Evolutionary conservation across 768 basidiomycete species (phyloP).

Genomic region (Pleurotus tuber-regium): DNA sequence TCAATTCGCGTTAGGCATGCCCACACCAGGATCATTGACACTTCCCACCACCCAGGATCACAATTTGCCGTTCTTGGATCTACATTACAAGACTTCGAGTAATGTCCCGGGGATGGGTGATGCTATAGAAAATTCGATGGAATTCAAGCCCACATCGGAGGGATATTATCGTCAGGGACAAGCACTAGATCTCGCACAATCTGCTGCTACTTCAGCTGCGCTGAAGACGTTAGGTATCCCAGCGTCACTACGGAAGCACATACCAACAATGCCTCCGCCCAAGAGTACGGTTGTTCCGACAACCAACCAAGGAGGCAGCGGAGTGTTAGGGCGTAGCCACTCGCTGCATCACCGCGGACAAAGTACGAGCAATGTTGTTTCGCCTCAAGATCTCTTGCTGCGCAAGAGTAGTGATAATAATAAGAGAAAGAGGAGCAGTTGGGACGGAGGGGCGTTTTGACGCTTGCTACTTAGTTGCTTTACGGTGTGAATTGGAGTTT

Average conservation of each 20-base stretch:
- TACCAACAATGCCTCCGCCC: slow-evolving; percentile 22
- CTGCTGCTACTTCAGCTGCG: slow-evolving; percentile 23
- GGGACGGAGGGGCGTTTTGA: slow-evolving; percentile 44
- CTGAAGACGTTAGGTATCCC: slow-evolving; percentile 18
- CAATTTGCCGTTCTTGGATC: slow-evolving; percentile 66
- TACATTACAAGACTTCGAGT: slow-evolving; percentile 58
- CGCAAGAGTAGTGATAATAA: slow-evolving; percentile 37
- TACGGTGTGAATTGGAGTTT: too few species aligned
- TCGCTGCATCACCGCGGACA: slow-evolving; percentile 39
- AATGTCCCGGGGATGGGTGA: slow-evolving; percentile 8
- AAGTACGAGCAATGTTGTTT: slow-evolving; percentile 39
- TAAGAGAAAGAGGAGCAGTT: slow-evolving; percentile 57
- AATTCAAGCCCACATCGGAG: slow-evolving; percentile 11
- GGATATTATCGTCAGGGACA: slow-evolving; percentile 37
- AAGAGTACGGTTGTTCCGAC: slow-evolving; percentile 32
- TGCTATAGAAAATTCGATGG: slow-evolving; percentile 15
- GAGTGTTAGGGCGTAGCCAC: slow-evolving; percentile 26
- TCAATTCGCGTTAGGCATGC: slow-evolving; percentile 13
- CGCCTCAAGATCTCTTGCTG: slow-evolving; percentile 49
- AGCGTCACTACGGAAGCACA: background rate
- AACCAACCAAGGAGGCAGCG: slow-evolving; percentile 13
- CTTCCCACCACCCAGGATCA: slow-evolving; percentile 25
- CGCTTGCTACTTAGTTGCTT: background rate
- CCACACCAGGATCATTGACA: slow-evolving; percentile 4
- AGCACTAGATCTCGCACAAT: slow-evolving; percentile 49